These are phyloP conservation scores for Luvunga scandens DNA, from an alignment of 345 rosid genomes.

Conservation along the genomic window DNA sequence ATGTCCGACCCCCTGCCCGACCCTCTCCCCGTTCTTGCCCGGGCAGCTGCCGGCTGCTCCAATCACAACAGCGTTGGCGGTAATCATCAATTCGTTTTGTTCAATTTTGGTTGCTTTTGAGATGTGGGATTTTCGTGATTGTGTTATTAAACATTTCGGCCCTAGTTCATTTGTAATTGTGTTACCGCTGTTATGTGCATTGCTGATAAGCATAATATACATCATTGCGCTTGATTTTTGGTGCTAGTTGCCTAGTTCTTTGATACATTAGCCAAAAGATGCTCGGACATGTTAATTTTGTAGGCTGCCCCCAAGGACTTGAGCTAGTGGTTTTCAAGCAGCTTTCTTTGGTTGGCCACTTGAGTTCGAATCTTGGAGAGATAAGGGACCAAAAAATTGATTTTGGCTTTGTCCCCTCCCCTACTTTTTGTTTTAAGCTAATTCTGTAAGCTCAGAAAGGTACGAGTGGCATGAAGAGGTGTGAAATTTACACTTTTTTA, in stretches of 20 bases:
- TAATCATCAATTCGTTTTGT: slow-evolving; percentile 3
- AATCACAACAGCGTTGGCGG: slow-evolving; percentile 77
- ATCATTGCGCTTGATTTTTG: neutral
- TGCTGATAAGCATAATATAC: neutral
- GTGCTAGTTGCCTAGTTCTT: neutral
- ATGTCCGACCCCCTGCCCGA: slow-evolving; percentile 36
- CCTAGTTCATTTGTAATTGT: neutral
- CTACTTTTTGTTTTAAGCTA: too few relatives aligned
- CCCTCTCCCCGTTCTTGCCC: slow-evolving; percentile 62
- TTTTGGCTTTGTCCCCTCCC: too few relatives aligned
- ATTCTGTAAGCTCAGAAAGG: neutral
- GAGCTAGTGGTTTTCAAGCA: too few relatives aligned
- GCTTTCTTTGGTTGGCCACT: too few relatives aligned
- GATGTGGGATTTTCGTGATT: neutral
- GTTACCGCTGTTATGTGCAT: neutral
- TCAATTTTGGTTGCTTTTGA: neutral
- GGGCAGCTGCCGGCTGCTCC: slow-evolving; percentile 66
- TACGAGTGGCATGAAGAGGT: neutral
- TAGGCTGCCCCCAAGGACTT: neutral
- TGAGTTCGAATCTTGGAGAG: too few relatives aligned
- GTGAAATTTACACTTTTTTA: neutral
- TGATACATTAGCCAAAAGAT: neutral
- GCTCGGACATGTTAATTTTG: neutral
- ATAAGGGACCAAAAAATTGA: too few relatives aligned
- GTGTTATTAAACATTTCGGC: neutral